These are phyloP conservation scores for Sugiyamaella novakii DNA, from an alignment of 1,139 yeast species.

Conservation along the genomic window DNA sequence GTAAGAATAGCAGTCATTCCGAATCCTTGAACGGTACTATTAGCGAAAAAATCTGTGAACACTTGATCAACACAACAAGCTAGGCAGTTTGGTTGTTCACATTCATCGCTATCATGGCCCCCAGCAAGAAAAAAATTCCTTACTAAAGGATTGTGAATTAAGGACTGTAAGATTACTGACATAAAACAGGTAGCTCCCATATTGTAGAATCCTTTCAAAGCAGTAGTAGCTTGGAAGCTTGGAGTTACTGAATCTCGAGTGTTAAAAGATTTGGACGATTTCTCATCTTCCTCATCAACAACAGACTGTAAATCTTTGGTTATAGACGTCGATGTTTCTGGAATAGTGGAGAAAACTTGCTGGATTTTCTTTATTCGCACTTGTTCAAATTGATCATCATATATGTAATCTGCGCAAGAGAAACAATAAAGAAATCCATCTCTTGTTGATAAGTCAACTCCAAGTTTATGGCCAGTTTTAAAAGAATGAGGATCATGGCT, in stretches of 20 bases:
- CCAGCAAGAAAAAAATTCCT: constrained; percentile 76
- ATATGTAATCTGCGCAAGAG: constrained; percentile 71
- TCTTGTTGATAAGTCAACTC: constrained; percentile 42
- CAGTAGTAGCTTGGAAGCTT: constrained; percentile 62
- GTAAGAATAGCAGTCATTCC: constrained; percentile 73
- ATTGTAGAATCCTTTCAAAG: constrained; percentile 84
- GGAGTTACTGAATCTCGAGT: constrained; percentile 46
- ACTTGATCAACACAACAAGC: constrained; percentile 84
- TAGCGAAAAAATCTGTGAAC: constrained; percentile 63
- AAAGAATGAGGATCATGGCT: constrained; percentile 60
- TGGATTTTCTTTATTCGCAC: constrained; percentile 34
- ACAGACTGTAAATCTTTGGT: constrained; percentile 3
- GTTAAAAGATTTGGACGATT: not conserved
- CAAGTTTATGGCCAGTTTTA: constrained; percentile 68
- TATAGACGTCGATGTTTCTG: not conserved
- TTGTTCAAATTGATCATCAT: constrained; percentile 58
- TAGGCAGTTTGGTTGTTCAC: constrained; percentile 53
- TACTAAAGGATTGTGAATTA: constrained; percentile 85
- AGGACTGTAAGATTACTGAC: constrained; percentile 83
- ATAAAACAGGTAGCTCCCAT: constrained; percentile 97
- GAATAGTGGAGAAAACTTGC: constrained; percentile 10
- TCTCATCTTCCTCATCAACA: constrained; percentile 14
- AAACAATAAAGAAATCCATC: constrained; percentile 58
- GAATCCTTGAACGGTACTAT: constrained; percentile 59
- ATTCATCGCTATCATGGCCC: constrained; percentile 48